Conservation (phyloP, 768 basidiomycete species). For the Pisolithus sp. region DNA sequence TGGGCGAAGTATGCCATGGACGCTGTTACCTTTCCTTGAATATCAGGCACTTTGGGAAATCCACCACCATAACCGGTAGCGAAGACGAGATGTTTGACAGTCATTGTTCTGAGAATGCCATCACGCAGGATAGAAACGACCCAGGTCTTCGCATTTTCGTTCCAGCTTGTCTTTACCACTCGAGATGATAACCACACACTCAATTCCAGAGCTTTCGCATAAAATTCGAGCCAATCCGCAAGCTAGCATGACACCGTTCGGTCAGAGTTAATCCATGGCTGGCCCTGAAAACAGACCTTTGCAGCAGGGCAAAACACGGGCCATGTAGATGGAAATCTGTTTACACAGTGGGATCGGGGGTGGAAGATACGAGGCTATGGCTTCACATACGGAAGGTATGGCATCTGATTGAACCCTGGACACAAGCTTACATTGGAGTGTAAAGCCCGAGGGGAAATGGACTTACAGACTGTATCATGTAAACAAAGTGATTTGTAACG, state of each 20-base stretch:
- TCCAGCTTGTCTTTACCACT: conserved; percentile 29
- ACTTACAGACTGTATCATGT: conserved; percentile 46
- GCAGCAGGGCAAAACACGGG: conserved; percentile 43
- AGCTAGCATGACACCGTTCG: conserved; percentile 29
- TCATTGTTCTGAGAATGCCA: conserved; percentile 27
- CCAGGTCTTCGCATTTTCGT: conserved; percentile 36
- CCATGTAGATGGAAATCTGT: conserved; percentile 50
- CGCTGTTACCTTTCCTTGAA: conserved; percentile 35
- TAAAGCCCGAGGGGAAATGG: conserved; percentile 1
- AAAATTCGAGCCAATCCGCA: conserved; percentile 58
- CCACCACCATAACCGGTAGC: conserved; percentile 49
- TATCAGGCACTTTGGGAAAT: conserved; percentile 38
- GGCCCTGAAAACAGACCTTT: conserved; percentile 31
- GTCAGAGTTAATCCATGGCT: not conserved
- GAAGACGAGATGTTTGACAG: conserved; percentile 47
- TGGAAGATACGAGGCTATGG: not conserved
- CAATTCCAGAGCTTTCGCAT: conserved; percentile 51
- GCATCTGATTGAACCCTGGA: conserved; percentile 46
- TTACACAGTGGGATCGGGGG: not conserved
- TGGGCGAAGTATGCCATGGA: not conserved
- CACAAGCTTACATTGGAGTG: not conserved
- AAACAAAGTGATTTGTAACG: conserved; percentile 52
- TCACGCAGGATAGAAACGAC: conserved; percentile 30
- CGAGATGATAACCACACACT: conserved; percentile 53
- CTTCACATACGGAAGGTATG: conserved; percentile 43